Conservation (phyloP, 1,139 yeast genomes). For the Kodamaea arcana region DNA sequence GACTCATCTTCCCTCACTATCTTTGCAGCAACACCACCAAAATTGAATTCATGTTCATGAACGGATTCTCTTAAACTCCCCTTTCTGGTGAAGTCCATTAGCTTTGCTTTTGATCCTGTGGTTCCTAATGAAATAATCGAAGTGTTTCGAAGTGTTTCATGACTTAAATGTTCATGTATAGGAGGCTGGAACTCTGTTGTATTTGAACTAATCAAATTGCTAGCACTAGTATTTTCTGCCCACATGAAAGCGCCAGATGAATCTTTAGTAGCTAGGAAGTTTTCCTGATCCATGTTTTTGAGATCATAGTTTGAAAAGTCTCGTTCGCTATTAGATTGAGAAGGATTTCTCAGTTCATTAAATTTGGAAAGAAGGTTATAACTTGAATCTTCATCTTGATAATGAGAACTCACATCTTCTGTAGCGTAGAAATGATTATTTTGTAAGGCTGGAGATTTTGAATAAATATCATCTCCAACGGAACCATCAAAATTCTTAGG, state of each 20-base stretch:
- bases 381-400: conserved; percentile 17
- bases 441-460: no score
- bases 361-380: conserved; percentile 26
- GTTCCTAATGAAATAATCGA: conserved; percentile 5
- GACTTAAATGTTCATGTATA: conserved; percentile 10
- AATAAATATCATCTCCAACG: no score
- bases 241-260: conserved; percentile 27
- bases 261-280: conserved; percentile 25
- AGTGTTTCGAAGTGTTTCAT: background rate
- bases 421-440: no score
- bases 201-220: background rate
- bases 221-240: conserved; percentile 14
- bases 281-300: conserved; percentile 8
- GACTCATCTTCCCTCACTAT: conserved; percentile 14
- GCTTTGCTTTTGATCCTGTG: conserved; percentile 33
- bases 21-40: conserved; percentile 34
- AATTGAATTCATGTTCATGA: conserved; percentile 24
- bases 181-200: conserved; percentile 7
- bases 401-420: conserved; percentile 7
- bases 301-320: conserved; percentile 12
- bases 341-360: conserved; percentile 15
- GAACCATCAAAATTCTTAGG: background rate
- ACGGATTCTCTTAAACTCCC: conserved; percentile 44
- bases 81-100: conserved; percentile 51
- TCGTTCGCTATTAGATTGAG: conserved; percentile 17